Base-by-base conservation (phyloP, 2,329 filamentous ascomycete species). In the Monosporascus sp. region DNA sequence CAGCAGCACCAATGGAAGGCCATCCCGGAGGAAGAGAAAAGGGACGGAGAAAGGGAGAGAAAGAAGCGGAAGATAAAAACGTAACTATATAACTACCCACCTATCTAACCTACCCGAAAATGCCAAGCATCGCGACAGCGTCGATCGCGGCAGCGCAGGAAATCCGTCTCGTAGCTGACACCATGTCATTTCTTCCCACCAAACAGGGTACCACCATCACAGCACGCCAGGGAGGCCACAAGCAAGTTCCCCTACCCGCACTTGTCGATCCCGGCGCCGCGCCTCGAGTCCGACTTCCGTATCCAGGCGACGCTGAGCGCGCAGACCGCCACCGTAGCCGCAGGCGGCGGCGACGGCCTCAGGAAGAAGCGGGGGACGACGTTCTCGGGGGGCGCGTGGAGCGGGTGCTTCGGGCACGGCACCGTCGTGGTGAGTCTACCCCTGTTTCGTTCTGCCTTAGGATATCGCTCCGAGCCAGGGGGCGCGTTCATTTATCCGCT, bases 251-350 rank as follows among this genome's bases (percentile, higher is more conserved):
- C 58, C 2, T 62, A 57, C 24, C 64, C 64, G 15, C 52, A 59
- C 11, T 48, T 62, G 44, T 57, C 63, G 14, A 56, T 68, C 36
- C 62, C 64, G 36, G 49, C 51, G 1, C 65, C 65, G 22, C 51
- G 50, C 6, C 45, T 68, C 3, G 60, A 63, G 38, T 57, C 59
- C 14, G 62, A 65, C 42, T 68, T 68, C 41, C 64, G 65, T 25
- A 62, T 68, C 62, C 57, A 49, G 41, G 57, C 65, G 17, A 52
- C 59, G 36, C 49, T 66, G 39, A 65, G 56, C 49, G 18, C 64
- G 2, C 58, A 62, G 37, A 61, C 58, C 34, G 65, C 64, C 20
- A 61, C 61, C 8, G 50, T 67, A 44, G 60, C 64, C 1, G 53
- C 57, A 3, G 53, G 56, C 3, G 62, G 59, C 31, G 57, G 55